Conservation (phyloP, 1,139 yeast genomes). For the Zygotorulaspora mrakii region DNA sequence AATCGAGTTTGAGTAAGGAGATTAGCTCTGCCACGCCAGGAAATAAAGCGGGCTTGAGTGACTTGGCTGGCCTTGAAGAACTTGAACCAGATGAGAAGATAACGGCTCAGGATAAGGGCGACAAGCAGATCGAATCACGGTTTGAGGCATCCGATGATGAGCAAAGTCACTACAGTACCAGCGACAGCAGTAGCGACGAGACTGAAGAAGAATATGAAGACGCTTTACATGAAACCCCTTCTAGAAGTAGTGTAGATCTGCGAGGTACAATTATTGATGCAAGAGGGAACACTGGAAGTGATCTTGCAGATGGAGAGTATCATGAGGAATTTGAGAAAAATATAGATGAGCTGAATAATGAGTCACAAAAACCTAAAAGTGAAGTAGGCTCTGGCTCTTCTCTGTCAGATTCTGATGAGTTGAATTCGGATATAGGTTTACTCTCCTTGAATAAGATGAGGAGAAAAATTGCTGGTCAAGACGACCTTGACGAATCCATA, state of each 20-base stretch:
- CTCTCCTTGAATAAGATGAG: constrained; percentile 29
- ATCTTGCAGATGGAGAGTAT: constrained; percentile 13
- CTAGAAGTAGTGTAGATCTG: constrained; percentile 5
- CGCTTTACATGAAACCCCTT: constrained; percentile 15
- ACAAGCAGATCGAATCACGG: not conserved
- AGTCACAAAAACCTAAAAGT: constrained; percentile 11
- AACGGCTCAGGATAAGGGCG: constrained; percentile 2
- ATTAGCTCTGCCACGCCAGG: constrained; percentile 13
- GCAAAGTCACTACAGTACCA: constrained; percentile 8
- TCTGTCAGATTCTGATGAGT: constrained; percentile 22
- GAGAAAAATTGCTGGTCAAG: constrained; percentile 25
- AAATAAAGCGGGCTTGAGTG: constrained; percentile 1
- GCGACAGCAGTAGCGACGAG: constrained; percentile 14
- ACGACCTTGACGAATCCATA: constrained; percentile 28
- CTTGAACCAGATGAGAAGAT: not conserved
- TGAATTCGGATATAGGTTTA: constrained; percentile 29
- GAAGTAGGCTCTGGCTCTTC: constrained; percentile 15
- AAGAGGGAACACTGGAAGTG: constrained; percentile 10
- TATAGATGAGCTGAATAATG: constrained; percentile 10
- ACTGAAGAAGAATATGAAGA: constrained; percentile 20
- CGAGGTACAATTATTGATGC: constrained; percentile 14
- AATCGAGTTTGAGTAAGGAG: constrained; percentile 30
- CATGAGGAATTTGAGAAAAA: constrained; percentile 8
- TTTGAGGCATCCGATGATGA: constrained; percentile 5
- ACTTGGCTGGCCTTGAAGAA: not conserved